Conservation (phyloP, 2,329 filamentous ascomycete genomes). For the Aspergillus eucalypticola region DNA sequence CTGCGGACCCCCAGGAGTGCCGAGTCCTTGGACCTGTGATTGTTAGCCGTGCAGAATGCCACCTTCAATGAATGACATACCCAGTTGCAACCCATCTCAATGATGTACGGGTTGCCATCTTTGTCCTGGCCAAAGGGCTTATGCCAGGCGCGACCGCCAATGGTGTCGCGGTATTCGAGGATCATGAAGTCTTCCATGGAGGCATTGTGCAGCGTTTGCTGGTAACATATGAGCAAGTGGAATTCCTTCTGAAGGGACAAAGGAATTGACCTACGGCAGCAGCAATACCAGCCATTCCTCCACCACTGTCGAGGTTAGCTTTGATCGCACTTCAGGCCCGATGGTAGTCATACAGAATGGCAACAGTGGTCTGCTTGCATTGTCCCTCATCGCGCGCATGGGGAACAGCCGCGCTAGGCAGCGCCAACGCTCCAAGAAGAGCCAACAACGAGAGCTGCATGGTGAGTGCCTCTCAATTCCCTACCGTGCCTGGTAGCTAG, state of each 20-base stretch:
- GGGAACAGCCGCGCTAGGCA: slow-evolving; percentile 11
- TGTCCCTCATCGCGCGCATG: slow-evolving; percentile 20
- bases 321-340: neutral
- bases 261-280: slow-evolving; percentile 49
- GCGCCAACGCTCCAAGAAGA: slow-evolving; percentile 4
- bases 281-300: slow-evolving; percentile 63
- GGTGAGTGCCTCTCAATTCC: neutral
- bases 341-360: slow-evolving; percentile 25
- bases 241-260: neutral
- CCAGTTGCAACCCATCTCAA: slow-evolving; percentile 71
- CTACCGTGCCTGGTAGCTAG: neutral
- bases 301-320: slow-evolving; percentile 44
- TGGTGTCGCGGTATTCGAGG: slow-evolving; percentile 61
- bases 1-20: slow-evolving; percentile 37
- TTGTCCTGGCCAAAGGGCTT: slow-evolving; percentile 55
- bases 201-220: slow-evolving; percentile 60
- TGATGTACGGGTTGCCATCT: slow-evolving; percentile 55
- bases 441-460: neutral
- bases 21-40: slow-evolving; percentile 45
- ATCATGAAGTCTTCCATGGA: slow-evolving; percentile 66
- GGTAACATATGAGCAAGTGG: no score
- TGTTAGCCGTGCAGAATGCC: neutral
- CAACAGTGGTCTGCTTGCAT: slow-evolving; percentile 35
- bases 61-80: slow-evolving; percentile 23
- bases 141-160: slow-evolving; percentile 63